These are phyloP conservation scores for Trichoderma koningii DNA, from an alignment of 2,329 filamentous ascomycete species.

Conservation along the genomic window DNA sequence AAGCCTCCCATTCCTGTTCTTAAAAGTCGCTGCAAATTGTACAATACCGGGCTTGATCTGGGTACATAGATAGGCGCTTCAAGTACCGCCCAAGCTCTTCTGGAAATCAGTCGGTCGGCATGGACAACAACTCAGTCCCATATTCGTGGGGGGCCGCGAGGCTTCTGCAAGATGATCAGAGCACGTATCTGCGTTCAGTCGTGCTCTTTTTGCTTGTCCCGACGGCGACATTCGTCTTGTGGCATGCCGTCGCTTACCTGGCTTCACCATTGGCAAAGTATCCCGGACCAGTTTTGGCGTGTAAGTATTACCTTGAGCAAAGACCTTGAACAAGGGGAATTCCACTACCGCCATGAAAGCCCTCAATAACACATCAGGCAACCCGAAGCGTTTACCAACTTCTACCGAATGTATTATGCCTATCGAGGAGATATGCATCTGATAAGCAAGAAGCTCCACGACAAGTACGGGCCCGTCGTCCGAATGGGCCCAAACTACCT, in stretches of 20 bases:
- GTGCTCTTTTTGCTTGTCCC: neutral
- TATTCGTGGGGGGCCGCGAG: neutral
- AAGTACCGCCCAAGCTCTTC: neutral
- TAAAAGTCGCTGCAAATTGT: neutral
- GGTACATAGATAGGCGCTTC: neutral
- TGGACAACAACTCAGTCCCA: neutral
- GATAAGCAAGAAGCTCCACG: slow-evolving; percentile 40
- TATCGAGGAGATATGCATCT: slow-evolving; percentile 30
- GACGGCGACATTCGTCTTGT: neutral
- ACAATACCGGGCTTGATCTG: neutral
- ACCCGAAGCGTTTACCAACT: neutral
- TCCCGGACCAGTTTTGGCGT: neutral
- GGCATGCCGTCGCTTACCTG: neutral
- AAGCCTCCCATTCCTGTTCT: neutral
- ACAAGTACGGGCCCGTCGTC: slow-evolving; percentile 45
- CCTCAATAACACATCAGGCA: neutral
- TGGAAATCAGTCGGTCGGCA: neutral
- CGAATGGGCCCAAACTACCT: slow-evolving; percentile 46
- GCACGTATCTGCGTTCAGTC: neutral
- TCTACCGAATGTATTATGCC: slow-evolving; percentile 14
- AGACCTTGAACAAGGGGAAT: too few relatives aligned
- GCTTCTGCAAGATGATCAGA: neutral
- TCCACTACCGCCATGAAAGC: neutral
- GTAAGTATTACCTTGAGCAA: neutral
- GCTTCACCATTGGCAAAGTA: neutral